These are phyloP conservation scores for Tanacetum coccineum DNA, from an alignment of 129 eudicot genomes.

Conservation along the genomic window DNA sequence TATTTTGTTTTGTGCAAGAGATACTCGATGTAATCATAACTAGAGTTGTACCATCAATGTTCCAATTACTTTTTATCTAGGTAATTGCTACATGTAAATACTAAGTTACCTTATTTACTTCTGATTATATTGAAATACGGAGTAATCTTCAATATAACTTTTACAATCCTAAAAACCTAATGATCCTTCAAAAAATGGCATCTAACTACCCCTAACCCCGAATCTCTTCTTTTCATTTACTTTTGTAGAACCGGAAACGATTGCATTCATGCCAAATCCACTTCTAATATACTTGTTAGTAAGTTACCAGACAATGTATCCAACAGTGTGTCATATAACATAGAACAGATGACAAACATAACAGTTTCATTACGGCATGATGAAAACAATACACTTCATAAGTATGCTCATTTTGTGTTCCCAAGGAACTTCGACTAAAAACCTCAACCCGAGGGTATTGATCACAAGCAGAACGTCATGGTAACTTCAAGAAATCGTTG, in stretches of 20 bases:
- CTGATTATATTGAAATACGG: too few species aligned
- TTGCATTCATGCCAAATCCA: too few species aligned
- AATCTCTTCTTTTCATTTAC: too few species aligned
- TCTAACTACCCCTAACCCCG: too few species aligned
- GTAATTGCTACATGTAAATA: background rate
- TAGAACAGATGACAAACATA: background rate
- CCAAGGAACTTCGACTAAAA: background rate
- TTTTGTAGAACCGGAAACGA: too few species aligned
- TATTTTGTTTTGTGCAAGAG: background rate
- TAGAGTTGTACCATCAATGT: background rate
- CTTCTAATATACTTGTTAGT: too few species aligned
- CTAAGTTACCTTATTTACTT: background rate
- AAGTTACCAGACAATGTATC: too few species aligned
- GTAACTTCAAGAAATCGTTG: too few species aligned
- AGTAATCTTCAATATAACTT: too few species aligned
- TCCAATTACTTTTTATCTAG: background rate
- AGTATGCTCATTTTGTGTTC: slow-evolving; percentile 17
- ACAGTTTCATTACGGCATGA: background rate
- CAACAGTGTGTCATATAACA: background rate
- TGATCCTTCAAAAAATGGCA: too few species aligned
- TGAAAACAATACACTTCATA: slow-evolving; percentile 19
- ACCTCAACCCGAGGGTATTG: background rate
- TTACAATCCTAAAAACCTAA: too few species aligned
- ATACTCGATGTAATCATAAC: background rate
- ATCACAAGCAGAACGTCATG: slow-evolving; percentile 14